These are phyloP conservation scores for Solanum sparsipilum DNA, from an alignment of 257 asterid genomes.

Conservation along the genomic window DNA sequence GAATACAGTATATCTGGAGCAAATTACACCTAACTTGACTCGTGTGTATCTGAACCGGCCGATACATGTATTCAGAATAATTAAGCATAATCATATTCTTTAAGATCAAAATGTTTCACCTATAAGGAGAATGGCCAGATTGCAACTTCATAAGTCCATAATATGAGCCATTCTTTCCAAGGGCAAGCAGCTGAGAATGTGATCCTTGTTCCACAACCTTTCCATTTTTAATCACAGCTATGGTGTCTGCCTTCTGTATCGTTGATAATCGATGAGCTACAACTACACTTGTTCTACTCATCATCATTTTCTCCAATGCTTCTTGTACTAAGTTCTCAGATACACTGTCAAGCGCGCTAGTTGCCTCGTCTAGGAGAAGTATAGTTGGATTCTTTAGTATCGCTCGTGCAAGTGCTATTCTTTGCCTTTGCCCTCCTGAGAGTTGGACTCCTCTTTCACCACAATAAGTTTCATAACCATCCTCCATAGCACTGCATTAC, in stretches of 20 bases:
- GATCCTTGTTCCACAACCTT: conserved; percentile 64
- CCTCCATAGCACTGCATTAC: conserved; percentile 19
- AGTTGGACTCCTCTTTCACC: conserved; percentile 73
- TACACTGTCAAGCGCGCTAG: conserved; percentile 54
- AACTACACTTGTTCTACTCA: conserved; percentile 44
- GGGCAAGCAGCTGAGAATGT: conserved; percentile 34
- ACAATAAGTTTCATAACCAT: conserved; percentile 55
- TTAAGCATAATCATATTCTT: neutral
- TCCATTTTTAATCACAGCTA: conserved; percentile 53
- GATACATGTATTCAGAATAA: neutral
- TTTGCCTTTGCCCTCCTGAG: conserved; percentile 75
- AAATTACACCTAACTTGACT: neutral
- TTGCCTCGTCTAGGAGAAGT: conserved; percentile 71
- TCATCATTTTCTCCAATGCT: conserved; percentile 58
- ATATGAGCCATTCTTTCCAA: conserved; percentile 39
- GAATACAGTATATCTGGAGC: neutral
- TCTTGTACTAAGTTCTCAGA: conserved; percentile 58
- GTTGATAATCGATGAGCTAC: conserved; percentile 69
- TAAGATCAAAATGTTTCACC: neutral
- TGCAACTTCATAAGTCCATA: conserved; percentile 44
- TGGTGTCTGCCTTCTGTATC: conserved; percentile 48
- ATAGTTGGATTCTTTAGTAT: conserved; percentile 61
- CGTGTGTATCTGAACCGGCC: neutral
- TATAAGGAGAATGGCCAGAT: conserved; percentile 13
- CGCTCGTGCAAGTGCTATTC: conserved; percentile 64